These are phyloP conservation scores for Rhypophila decipiens DNA, from an alignment of 495 filamentous ascomycete genomes.

Conservation along the genomic window DNA sequence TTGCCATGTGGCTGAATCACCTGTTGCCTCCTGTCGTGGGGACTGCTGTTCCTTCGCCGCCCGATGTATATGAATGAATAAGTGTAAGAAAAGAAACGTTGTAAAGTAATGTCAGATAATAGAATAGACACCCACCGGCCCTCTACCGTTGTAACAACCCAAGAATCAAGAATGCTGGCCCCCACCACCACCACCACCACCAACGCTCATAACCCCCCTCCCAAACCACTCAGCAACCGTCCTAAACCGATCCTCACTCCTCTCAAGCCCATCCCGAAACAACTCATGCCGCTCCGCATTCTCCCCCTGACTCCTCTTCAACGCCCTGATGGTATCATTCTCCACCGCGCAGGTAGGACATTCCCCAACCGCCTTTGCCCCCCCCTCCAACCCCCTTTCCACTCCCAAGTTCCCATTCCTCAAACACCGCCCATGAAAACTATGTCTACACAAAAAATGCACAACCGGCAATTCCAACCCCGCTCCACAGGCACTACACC, in stretches of 20 bases:
- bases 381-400: conserved; percentile 44
- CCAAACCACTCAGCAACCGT: conserved; percentile 93
- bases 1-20: conserved; percentile 29
- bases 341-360: conserved; percentile 77
- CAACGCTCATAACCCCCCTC: conserved; percentile 76
- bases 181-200: too few species aligned
- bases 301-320: conserved; percentile 82
- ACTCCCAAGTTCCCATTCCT: conserved; percentile 28
- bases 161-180: too few species aligned
- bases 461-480: conserved; percentile 79
- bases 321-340: conserved; percentile 79
- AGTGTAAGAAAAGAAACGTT: too few species aligned
- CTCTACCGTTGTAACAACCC: too few species aligned
- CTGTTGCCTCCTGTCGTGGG: too few species aligned
- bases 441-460: conserved; percentile 95
- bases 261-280: conserved; percentile 72
- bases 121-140: too few species aligned
- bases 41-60: too few species aligned
- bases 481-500: conserved; percentile 72
- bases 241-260: conserved; percentile 77
- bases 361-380: conserved; percentile 62
- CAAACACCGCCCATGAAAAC: conserved; percentile 85
- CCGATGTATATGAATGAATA: too few species aligned
- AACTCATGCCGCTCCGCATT: conserved; percentile 83
- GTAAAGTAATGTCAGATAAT: too few species aligned